These are phyloP conservation scores for Moelleriella libera DNA, from an alignment of 2,329 filamentous ascomycete species.

Conservation along the genomic window DNA sequence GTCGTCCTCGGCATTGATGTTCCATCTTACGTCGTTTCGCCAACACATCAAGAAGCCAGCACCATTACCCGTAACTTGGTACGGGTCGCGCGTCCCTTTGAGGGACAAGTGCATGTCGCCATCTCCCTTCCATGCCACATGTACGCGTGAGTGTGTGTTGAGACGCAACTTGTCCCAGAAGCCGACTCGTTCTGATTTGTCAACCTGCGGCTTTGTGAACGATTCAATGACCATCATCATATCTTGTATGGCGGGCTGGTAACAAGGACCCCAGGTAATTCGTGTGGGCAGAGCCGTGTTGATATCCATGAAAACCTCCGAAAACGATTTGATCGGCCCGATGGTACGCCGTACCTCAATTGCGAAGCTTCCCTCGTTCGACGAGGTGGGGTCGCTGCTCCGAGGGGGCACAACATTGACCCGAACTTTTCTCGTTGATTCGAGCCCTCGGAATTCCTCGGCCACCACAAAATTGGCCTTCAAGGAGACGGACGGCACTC, in stretches of 20 bases:
- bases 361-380: slow-evolving; percentile 53
- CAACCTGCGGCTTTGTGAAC: slow-evolving; percentile 89
- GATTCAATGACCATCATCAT: slow-evolving; percentile 99
- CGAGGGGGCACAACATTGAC: slow-evolving; percentile 71
- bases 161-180: slow-evolving; percentile 99
- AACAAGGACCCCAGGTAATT: slow-evolving; percentile 94
- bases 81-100: slow-evolving; percentile 86
- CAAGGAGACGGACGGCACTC: slow-evolving; percentile 68
- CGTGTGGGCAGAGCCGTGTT: slow-evolving; percentile 85
- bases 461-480: slow-evolving; percentile 89
- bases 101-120: slow-evolving; percentile 89
- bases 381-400: slow-evolving; percentile 37
- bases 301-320: slow-evolving; percentile 81
- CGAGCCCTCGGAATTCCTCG: slow-evolving; percentile 72
- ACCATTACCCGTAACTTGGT: slow-evolving; percentile 80
- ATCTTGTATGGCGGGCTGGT: slow-evolving; percentile 94
- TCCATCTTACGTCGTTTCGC: slow-evolving; percentile 85
- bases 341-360: slow-evolving; percentile 85
- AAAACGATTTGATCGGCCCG: slow-evolving; percentile 91
- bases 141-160: slow-evolving; percentile 83
- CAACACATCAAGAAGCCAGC: slow-evolving; percentile 98
- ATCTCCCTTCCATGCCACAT: slow-evolving; percentile 84
- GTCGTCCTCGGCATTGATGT: slow-evolving; percentile 71
- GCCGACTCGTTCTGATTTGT: slow-evolving; percentile 83
- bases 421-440: slow-evolving; percentile 66